These are phyloP conservation scores for Neurospora hispaniola DNA, from an alignment of 495 filamentous ascomycete genomes.

Conservation along the genomic window DNA sequence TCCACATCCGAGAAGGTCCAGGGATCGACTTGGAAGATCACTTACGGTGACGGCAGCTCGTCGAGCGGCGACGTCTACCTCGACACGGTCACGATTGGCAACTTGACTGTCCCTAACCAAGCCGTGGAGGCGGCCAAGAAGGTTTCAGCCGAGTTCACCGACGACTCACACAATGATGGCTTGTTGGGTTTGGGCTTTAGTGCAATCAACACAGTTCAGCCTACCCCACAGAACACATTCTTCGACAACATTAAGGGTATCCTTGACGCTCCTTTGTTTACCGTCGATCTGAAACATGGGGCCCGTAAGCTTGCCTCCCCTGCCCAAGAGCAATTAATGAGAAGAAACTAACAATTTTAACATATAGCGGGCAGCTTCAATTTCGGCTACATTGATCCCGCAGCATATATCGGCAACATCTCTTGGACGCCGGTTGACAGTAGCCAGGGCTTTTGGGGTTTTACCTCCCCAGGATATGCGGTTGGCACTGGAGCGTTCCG, in stretches of 20 bases:
- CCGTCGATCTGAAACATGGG: conserved; percentile 53
- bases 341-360: not conserved
- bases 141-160: conserved; percentile 50
- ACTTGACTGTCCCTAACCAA: conserved; percentile 49
- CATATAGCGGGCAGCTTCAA: conserved; percentile 52
- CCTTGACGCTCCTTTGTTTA: conserved; percentile 55
- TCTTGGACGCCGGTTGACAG: conserved; percentile 50
- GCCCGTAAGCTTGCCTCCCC: conserved; percentile 19
- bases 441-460: conserved; percentile 60
- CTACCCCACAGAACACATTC: conserved; percentile 54
- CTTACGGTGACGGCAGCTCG: conserved; percentile 60
- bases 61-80: conserved; percentile 58
- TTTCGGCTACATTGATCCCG: conserved; percentile 60
- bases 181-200: conserved; percentile 64
- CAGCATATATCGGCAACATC: conserved; percentile 53
- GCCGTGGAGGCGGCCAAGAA: conserved; percentile 57
- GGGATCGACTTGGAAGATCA: conserved; percentile 53
- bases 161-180: conserved; percentile 53
- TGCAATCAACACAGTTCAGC: conserved; percentile 57
- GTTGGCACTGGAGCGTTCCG: conserved; percentile 38
- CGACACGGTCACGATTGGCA: conserved; percentile 59
- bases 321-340: not conserved
- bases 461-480: conserved; percentile 51
- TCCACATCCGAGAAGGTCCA: conserved; percentile 37
- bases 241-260: conserved; percentile 55